Conservation (phyloP, 192 early-diverging fungal genomes). For the Mortierella claussenii region DNA sequence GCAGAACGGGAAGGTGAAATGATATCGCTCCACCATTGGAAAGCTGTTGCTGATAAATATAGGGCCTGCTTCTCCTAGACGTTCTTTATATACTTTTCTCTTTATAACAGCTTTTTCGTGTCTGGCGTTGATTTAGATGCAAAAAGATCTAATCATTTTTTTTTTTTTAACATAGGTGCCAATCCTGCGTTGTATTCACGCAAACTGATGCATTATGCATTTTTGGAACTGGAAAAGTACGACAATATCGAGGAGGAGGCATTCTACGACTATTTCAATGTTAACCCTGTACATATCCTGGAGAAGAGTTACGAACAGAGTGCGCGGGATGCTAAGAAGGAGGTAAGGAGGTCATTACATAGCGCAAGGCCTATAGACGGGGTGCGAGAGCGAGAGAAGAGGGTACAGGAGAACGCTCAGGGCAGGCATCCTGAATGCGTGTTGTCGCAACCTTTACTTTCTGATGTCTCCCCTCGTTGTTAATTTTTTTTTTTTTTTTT, state of each 20-base stretch:
- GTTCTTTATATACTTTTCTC: too few species aligned
- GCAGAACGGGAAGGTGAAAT: too few species aligned
- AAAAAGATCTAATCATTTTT: too few species aligned
- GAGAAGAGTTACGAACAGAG: conserved; percentile 81
- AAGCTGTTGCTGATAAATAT: too few species aligned
- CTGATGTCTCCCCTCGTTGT: not conserved
- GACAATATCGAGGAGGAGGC: conserved; percentile 84
- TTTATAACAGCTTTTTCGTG: too few species aligned
- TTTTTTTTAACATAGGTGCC: too few species aligned
- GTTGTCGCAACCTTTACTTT: not conserved
- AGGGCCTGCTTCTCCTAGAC: too few species aligned
- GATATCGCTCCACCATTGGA: too few species aligned
- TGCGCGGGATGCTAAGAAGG: conserved; percentile 73
- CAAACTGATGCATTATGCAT: conserved; percentile 94
- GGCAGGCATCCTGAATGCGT: not conserved
- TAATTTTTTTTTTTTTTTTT: not conserved
- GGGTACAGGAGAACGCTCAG: not conserved
- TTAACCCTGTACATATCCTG: conserved; percentile 87
- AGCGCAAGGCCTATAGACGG: too few species aligned
- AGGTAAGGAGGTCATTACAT: conserved; percentile 58
- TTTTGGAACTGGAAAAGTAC: conserved; percentile 83
- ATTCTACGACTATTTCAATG: conserved; percentile 82
- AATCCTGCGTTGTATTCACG: conserved; percentile 93
- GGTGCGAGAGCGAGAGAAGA: not conserved
- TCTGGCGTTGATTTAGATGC: too few species aligned